phyloP scores from a whole-genome alignment of 129 eudicot species.

The Flaveria brownii region DNA sequence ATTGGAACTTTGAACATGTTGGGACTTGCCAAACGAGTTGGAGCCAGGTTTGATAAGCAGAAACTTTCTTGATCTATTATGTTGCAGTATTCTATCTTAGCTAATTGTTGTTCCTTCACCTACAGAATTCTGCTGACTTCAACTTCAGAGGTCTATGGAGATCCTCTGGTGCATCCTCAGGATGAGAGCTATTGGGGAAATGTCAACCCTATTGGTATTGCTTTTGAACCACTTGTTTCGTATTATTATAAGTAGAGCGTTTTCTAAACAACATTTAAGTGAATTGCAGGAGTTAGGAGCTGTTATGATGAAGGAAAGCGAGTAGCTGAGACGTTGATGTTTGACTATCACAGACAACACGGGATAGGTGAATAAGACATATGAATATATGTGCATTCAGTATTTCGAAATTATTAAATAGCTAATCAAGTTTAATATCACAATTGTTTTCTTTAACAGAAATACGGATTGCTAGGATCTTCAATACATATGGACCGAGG shows the following conservation, averaged over 20 bases:
- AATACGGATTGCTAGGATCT: slow-evolving; percentile 81
- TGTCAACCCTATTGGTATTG: slow-evolving; percentile 85
- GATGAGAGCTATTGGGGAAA: slow-evolving; percentile 94
- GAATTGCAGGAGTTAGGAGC: slow-evolving; percentile 75
- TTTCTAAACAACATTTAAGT: not conserved
- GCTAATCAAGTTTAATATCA: slow-evolving; percentile 7
- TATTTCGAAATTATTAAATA: not conserved
- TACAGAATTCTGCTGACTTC: slow-evolving; percentile 82
- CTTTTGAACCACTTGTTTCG: slow-evolving; percentile 7
- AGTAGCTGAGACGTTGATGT: slow-evolving; percentile 92
- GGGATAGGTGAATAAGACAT: slow-evolving; percentile 52
- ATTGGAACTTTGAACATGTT: slow-evolving; percentile 88
- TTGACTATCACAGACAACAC: slow-evolving; percentile 84
- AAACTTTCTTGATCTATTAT: not conserved
- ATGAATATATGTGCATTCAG: not conserved
- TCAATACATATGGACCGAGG: slow-evolving; percentile 89
- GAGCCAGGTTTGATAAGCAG: slow-evolving; percentile 68
- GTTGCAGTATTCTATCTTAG: not conserved
- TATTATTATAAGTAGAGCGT: not conserved
- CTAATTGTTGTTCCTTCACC: not conserved
- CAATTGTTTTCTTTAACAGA: slow-evolving; percentile 40
- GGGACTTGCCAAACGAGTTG: slow-evolving; percentile 91
- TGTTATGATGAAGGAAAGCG: slow-evolving; percentile 95
- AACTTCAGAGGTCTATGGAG: slow-evolving; percentile 94
- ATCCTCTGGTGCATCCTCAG: slow-evolving; percentile 90